Evolutionary conservation across 75 land plant genomes (phyloP).

Genomic region (Picea glauca): DNA sequence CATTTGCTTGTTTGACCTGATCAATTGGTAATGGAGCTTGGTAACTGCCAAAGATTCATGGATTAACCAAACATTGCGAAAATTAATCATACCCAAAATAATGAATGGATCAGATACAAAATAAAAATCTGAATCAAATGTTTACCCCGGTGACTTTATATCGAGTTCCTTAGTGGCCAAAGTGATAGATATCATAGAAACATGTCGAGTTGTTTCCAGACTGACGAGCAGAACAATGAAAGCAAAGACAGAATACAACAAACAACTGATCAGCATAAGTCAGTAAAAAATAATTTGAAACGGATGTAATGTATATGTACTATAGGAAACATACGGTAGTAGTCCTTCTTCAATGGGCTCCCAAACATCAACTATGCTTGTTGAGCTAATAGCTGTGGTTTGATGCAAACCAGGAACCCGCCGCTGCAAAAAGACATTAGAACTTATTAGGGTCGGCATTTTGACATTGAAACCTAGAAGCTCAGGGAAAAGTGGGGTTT

Average conservation of each 20-base stretch:
- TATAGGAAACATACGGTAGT: conserved; percentile 53
- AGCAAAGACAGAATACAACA: conserved; percentile 2
- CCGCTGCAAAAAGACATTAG: conserved; percentile 37
- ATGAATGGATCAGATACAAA: neutral
- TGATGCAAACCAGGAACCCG: conserved; percentile 76
- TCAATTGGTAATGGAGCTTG: conserved; percentile 33
- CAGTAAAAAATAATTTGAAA: neutral
- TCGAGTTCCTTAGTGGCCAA: conserved; percentile 66
- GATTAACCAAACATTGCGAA: conserved; percentile 16
- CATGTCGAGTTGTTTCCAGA: conserved; percentile 81
- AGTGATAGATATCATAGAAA: conserved; percentile 88
- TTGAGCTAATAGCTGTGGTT: conserved; percentile 71
- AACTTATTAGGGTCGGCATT: neutral
- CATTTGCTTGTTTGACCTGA: neutral
- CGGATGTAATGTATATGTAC: neutral
- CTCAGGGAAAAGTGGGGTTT: too few relatives aligned
- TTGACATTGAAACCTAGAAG: too few relatives aligned
- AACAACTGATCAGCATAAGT: neutral
- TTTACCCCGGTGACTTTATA: conserved; percentile 78
- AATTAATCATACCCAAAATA: conserved; percentile 11
- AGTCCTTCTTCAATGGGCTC: conserved; percentile 96
- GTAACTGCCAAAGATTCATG: conserved; percentile 32
- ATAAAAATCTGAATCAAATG: neutral
- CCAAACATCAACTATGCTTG: conserved; percentile 87
- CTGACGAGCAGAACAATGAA: conserved; percentile 23